Evolutionary conservation across 2,329 filamentous ascomycete genomes (phyloP), one percentile per base, ranked within the genome.

Genomic region (Amesomyces nigricolor): DNA sequence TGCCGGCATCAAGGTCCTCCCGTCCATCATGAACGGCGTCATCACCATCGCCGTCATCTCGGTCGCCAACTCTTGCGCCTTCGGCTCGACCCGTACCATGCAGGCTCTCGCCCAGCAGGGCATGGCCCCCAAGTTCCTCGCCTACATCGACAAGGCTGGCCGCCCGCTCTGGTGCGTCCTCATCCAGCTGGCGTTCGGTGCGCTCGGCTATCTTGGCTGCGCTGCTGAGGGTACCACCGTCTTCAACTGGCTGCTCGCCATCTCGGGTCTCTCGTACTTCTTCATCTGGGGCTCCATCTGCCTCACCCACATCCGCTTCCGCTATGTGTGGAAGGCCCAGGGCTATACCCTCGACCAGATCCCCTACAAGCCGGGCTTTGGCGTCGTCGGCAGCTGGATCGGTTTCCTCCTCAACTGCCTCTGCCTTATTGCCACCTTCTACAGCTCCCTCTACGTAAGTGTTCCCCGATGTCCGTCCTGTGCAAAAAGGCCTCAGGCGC

Each of bases 231-330:
- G 49, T 5, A 17, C 19, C 53, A 73, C 69, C 1, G 75, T 82
- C 58, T 87, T 87, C 72, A 74, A 73, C 63, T 87, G 83, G 83
- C 76, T 87, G 52, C 75, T 89, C 38, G 80, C 87, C 0, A 78
- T 91, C 17, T 88, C 86, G 0, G 87, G 86, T 50, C 80, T 91
- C 9, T 82, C 83, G 2, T 85, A 82, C 58, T 82, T 91, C 68
- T 88, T 91, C 71, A 86, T 87, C 26, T 91, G 87, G 87, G 83
- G 81, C 37, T 86, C 78, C 56, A 83, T 86, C 66, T 86, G 82
- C 67, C 70, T 82, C 2, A 76, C 81, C 0, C 82, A 86, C 66
- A 86, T 86, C 65, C 80, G 81, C 45, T 86, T 87, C 78, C 79
- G 83, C 56, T 68, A 76, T 44, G 82, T 75, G 13, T 86, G 83